phyloP scores from a whole-genome alignment of 768 basidiomycete genomes.

The Psilocybe cubensis region DNA sequence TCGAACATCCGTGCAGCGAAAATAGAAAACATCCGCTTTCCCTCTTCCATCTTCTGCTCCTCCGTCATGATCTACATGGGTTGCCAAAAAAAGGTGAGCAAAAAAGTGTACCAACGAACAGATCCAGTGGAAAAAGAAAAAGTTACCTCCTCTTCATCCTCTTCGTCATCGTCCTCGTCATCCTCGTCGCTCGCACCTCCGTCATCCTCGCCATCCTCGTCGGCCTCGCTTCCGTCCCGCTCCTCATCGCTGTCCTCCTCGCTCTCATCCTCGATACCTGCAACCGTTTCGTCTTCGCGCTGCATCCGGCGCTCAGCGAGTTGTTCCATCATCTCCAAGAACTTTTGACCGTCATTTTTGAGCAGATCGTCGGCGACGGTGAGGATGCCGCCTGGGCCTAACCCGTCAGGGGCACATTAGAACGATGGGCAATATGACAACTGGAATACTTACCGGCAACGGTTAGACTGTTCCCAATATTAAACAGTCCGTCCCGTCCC shows the following conservation, averaged over 20 bases:
- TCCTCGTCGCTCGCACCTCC: slow-evolving; percentile 66
- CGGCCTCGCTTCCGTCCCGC: slow-evolving; percentile 63
- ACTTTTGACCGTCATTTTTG: slow-evolving; percentile 98
- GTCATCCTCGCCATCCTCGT: slow-evolving; percentile 62
- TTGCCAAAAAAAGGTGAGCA: slow-evolving; percentile 16
- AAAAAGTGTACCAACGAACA: background rate
- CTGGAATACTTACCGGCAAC: slow-evolving; percentile 65
- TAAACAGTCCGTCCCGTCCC: slow-evolving; percentile 72
- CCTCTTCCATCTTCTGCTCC: slow-evolving; percentile 99
- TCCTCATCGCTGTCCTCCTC: slow-evolving; percentile 52
- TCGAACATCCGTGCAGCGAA: slow-evolving; percentile 99
- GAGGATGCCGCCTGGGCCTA: slow-evolving; percentile 92
- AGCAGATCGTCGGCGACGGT: slow-evolving; percentile 98
- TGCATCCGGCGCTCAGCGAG: slow-evolving; percentile 93
- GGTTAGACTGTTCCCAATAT: slow-evolving; percentile 81
- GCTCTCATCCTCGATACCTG: slow-evolving; percentile 49
- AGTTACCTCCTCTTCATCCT: slow-evolving; percentile 60
- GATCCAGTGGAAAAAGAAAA: slow-evolving; percentile 12
- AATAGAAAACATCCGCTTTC: slow-evolving; percentile 99
- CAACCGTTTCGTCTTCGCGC: slow-evolving; percentile 72
- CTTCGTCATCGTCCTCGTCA: slow-evolving; percentile 68
- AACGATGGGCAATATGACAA: background rate
- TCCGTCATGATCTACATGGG: slow-evolving; percentile 78
- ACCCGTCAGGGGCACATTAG: slow-evolving; percentile 10
- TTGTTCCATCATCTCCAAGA: slow-evolving; percentile 99